Evolutionary conservation across 2,329 filamentous ascomycete genomes (phyloP).

Genomic region (Cladophialophora bantiana): DNA sequence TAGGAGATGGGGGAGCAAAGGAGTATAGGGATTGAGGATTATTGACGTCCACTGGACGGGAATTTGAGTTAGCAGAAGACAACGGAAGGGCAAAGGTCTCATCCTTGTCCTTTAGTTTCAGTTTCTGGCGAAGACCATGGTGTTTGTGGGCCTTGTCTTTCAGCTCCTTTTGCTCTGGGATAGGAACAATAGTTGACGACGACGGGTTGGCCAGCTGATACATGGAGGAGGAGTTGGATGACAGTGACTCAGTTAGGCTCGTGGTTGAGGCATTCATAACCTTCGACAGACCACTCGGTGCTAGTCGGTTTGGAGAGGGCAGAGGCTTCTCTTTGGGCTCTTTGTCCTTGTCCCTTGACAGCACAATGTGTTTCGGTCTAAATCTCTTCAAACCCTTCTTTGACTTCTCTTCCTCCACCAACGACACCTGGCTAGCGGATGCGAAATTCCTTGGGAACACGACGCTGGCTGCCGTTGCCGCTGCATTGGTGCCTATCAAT

Average conservation of each 20-base stretch:
- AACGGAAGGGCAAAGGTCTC: slow-evolving; percentile 65
- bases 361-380: slow-evolving; percentile 70
- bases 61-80: slow-evolving; percentile 71
- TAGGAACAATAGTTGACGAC: slow-evolving; percentile 57
- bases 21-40: slow-evolving; percentile 70
- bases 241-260: slow-evolving; percentile 62
- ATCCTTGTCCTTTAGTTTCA: slow-evolving; percentile 68
- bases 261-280: slow-evolving; percentile 67
- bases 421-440: slow-evolving; percentile 40
- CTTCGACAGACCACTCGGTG: slow-evolving; percentile 60
- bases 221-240: slow-evolving; percentile 62
- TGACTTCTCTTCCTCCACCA: slow-evolving; percentile 48
- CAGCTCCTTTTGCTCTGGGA: slow-evolving; percentile 40
- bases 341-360: slow-evolving; percentile 65
- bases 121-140: slow-evolving; percentile 69
- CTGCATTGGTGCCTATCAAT: slow-evolving; percentile 60
- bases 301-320: slow-evolving; percentile 66
- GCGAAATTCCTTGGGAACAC: slow-evolving; percentile 64
- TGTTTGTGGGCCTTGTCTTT: slow-evolving; percentile 62
- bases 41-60: slow-evolving; percentile 67
- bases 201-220: slow-evolving; percentile 69
- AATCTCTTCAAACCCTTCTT: slow-evolving; percentile 72
- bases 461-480: slow-evolving; percentile 67
- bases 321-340: slow-evolving; percentile 57
- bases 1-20: slow-evolving; percentile 70